phyloP scores from a whole-genome alignment of 2,329 filamentous ascomycete genomes.

The Biscogniauxia marginata region DNA sequence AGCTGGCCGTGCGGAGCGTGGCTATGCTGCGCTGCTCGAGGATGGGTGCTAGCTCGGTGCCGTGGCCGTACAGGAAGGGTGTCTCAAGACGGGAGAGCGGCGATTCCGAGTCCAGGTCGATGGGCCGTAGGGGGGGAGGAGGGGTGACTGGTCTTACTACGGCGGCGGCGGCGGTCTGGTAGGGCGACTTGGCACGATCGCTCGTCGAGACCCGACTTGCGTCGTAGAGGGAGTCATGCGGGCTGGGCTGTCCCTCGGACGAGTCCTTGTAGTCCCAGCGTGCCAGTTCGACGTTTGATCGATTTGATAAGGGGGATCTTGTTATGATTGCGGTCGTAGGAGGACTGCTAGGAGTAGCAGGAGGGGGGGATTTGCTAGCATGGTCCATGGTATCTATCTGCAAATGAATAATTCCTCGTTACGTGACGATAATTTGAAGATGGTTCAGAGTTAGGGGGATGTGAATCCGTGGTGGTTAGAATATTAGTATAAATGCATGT shows the following conservation, averaged over 20 bases:
- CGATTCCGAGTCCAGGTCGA: slow-evolving; percentile 29
- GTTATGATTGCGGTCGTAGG: slow-evolving; percentile 4
- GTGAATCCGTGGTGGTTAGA: slow-evolving; percentile 9
- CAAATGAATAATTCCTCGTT: neutral
- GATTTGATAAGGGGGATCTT: slow-evolving; percentile 27
- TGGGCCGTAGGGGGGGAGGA: slow-evolving; percentile 3
- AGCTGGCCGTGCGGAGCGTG: slow-evolving; percentile 31
- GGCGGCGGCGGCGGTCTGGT: slow-evolving; percentile 14
- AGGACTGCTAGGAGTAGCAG: neutral
- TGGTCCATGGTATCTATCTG: slow-evolving; percentile 14
- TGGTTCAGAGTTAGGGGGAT: neutral
- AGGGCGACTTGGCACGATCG: slow-evolving; percentile 26
- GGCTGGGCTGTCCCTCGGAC: slow-evolving; percentile 36
- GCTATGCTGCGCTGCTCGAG: slow-evolving; percentile 39
- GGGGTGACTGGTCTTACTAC: slow-evolving; percentile 17
- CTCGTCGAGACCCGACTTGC: slow-evolving; percentile 35
- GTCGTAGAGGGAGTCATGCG: slow-evolving; percentile 38
- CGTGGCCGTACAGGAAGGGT: slow-evolving; percentile 39
- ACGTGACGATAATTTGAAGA: neutral
- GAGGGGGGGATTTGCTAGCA: slow-evolving; percentile 7
- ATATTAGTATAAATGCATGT: neutral
- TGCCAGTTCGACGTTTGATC: slow-evolving; percentile 23
- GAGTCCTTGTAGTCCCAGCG: slow-evolving; percentile 37
- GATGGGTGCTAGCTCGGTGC: slow-evolving; percentile 40
- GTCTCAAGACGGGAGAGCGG: slow-evolving; percentile 30